Conservation (phyloP, 306 rosid species). For the Morella rubra region DNA sequence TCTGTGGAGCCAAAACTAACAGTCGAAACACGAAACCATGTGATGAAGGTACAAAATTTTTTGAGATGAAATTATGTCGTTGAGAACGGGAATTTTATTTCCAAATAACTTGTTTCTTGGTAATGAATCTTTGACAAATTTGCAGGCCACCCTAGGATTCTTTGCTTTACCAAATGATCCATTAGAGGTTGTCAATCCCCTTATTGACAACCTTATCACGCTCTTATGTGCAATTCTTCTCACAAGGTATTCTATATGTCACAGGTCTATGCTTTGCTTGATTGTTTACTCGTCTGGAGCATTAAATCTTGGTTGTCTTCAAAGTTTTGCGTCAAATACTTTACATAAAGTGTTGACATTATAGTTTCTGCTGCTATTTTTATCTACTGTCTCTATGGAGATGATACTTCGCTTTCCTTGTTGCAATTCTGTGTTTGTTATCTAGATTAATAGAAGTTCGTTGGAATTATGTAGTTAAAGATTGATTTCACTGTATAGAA, state of each 20-base stretch:
- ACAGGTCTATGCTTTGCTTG: constrained; percentile 9
- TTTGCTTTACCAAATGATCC: constrained; percentile 96
- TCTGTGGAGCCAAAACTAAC: constrained; percentile 96
- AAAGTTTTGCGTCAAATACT: not conserved
- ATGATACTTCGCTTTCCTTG: not conserved
- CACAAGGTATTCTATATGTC: constrained; percentile 58
- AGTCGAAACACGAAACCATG: constrained; percentile 85
- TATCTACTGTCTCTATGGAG: not conserved
- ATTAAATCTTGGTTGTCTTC: constrained; percentile 3
- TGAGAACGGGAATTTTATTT: not conserved
- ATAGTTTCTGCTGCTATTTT: not conserved
- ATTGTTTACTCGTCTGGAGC: constrained; percentile 18
- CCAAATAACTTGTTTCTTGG: not conserved
- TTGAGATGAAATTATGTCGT: not conserved
- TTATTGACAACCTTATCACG: constrained; percentile 84
- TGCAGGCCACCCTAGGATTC: constrained; percentile 96
- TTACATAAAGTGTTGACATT: not conserved
- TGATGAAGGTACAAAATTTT: constrained; percentile 66
- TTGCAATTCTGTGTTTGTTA: not conserved
- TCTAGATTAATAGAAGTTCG: not conserved
- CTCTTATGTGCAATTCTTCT: constrained; percentile 96
- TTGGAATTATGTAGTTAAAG: not conserved
- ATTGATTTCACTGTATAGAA: not conserved
- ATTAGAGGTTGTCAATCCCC: constrained; percentile 68
- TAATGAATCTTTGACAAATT: constrained; percentile 37